Evolutionary conservation across 176 grass and related monocot species (phyloP).

Genomic region (Guadua angustifolia): DNA sequence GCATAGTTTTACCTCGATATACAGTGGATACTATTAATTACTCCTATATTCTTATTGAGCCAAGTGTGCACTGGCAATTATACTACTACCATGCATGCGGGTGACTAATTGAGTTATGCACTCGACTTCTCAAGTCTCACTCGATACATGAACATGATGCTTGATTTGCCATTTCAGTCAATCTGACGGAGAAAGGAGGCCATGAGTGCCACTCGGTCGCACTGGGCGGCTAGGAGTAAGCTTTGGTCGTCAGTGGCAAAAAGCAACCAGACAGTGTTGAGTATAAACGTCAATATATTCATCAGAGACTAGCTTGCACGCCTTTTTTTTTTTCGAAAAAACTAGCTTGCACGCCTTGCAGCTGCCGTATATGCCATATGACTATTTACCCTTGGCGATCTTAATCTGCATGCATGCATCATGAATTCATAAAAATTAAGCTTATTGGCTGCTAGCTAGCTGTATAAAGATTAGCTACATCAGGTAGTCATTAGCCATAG

Average conservation of each 20-base stretch:
- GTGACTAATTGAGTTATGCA: neutral
- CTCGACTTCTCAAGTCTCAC: neutral
- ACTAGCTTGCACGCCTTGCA: neutral
- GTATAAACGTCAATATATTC: neutral
- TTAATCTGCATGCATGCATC: no score
- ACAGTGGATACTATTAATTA: neutral
- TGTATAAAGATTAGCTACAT: no score
- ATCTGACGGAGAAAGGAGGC: neutral
- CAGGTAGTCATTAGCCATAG: no score
- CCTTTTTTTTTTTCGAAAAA: no score
- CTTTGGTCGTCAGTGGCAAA: neutral
- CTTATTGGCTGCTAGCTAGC: no score
- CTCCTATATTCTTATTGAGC: no score
- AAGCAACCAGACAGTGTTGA: neutral
- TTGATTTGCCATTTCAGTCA: neutral
- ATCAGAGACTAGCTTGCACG: no score
- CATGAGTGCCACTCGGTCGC: neutral
- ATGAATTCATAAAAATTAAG: no score
- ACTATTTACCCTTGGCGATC: no score
- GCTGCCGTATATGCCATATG: neutral
- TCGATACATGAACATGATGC: neutral
- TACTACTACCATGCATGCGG: neutral
- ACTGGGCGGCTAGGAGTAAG: neutral
- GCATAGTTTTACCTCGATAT: neutral
- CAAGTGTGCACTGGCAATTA: neutral